Conservation (phyloP, 164 flowering plant species). For the Saururus chinensis region DNA sequence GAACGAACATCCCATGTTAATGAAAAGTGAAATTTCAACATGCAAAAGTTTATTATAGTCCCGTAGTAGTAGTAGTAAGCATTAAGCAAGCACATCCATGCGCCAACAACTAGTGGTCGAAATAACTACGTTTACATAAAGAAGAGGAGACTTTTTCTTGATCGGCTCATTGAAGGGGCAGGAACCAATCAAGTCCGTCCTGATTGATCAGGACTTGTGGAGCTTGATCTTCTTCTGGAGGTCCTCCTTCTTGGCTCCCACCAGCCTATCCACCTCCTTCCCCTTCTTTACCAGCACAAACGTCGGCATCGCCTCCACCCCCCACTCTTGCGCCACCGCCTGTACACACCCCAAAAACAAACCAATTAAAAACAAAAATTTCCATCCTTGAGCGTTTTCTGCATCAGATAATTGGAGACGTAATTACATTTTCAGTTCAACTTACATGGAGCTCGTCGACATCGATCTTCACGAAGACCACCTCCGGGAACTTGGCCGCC, state of each 20-base stretch:
- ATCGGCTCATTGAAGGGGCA: background rate
- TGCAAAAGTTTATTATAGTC: too few relatives aligned
- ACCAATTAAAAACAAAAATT: background rate
- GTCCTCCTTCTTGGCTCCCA: constrained; percentile 8
- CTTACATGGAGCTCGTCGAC: constrained; percentile 45
- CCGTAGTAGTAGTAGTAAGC: too few relatives aligned
- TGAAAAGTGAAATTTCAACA: too few relatives aligned
- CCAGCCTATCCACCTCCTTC: constrained; percentile 7
- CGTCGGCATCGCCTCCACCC: constrained; percentile 11
- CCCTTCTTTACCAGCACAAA: constrained; percentile 10
- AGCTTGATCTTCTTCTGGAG: constrained; percentile 6
- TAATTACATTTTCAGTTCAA: background rate
- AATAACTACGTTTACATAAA: too few relatives aligned
- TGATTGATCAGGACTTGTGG: background rate
- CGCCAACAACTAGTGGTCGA: too few relatives aligned
- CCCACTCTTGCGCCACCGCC: constrained; percentile 7
- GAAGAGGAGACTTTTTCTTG: too few relatives aligned
- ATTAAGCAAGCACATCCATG: too few relatives aligned
- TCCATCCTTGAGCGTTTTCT: background rate
- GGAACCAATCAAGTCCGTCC: background rate
- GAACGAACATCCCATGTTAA: too few relatives aligned
- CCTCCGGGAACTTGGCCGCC: constrained; percentile 35
- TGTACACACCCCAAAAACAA: background rate
- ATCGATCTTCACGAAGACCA: constrained; percentile 59
- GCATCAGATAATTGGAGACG: too few relatives aligned